Base-by-base conservation (phyloP, 495 filamentous ascomycete species). In the Neurospora sp. region DNA sequence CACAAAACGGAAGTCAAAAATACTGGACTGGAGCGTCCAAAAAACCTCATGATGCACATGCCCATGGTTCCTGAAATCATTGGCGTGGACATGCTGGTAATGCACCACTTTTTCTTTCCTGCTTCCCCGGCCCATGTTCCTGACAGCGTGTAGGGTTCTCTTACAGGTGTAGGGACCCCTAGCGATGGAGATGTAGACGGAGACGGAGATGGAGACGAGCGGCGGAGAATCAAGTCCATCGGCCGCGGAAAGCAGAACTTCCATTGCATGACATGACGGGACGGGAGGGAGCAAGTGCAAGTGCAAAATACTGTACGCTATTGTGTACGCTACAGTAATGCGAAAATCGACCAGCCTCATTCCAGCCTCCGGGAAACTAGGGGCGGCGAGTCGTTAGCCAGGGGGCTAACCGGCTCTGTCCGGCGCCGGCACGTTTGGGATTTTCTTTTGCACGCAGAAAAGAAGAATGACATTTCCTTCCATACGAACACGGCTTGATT, bases 81-180 rank as follows among this genome's bases (percentile, higher is more conserved):
- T 59, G 22, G 47, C 14, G 53, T 27, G 53, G 27, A 61, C 22
- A 61, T 35, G 53, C 27, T 61, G 53, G 27, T 18, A 35, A 61
- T 61, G 27, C 53, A 61, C 53, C 70, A 71, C 22, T n/a, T 71
- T 20, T 71, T 14, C 3, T 31, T 37, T 71, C 70, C 70, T 69
- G 35, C 18, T 71, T 71, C 45, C 45, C 70, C 45, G 70, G 10
- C 70, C 70, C 70, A 61, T 71, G 70, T 69, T 53, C 69, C 69
- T 38, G 53, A 8, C 44, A 61, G 27, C 4, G 10, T 53, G 20
- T 53, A 53, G 20, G 9, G 45, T 22, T 12, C 8, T 47, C 44
- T 2, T 59, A 59, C 45, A 53, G 45, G 45, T 59, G 47, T 47
- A 47, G 45, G 44, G 9, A 35, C 53, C 22, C 20, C 22, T 61